Evolutionary conservation across 306 rosid species (phyloP), one percentile per base, ranked within the genome.

Genomic region (Nissolia schottii): DNA sequence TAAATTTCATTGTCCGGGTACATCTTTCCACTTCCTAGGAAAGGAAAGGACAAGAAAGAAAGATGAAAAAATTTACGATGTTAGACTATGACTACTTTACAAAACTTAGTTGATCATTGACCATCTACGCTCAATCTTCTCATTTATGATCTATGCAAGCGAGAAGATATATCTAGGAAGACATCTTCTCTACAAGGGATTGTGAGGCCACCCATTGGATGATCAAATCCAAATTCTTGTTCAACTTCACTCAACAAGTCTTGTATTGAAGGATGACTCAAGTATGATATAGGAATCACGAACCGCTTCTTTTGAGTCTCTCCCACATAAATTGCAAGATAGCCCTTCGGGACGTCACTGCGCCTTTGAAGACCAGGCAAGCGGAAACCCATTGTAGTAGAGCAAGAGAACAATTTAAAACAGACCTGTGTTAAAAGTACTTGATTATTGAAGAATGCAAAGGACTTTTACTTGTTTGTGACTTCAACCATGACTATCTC

Each of bases 121-220:
- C n/a, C n/a, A n/a, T n/a, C n/a, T n/a, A n/a, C n/a, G n/a, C n/a
- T n/a, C n/a, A n/a, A n/a, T n/a, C n/a, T n/a, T n/a, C n/a, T n/a
- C n/a, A n/a, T n/a, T n/a, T n/a, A 35, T 20, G 53, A 22, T 24
- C 28, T 41, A 22, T 71, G 53, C 40, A 69, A 40, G 49, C 50
- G 7, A 54, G 73, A 82, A 62, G 80, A 54, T 25, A 84, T 65
- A 35, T 70, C 49, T 24, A 46, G 15, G 68, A 78, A 80, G 22
- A 32, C 51, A 15, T 81, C 75, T 80, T 83, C 82, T 4, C 72
- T 29, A 64, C 82, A 83, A 20, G 83, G 85, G 22, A 64, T 71
- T 40, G 85, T 82, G 5, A 82, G 69, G 2, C 87, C 83, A 8
- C 86, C 80, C 80, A 68, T 73, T 35, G 84, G 82, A 80, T 82